phyloP scores from a whole-genome alignment of 2,329 filamentous ascomycete species.

The Tolypocladium ovalisporum region DNA sequence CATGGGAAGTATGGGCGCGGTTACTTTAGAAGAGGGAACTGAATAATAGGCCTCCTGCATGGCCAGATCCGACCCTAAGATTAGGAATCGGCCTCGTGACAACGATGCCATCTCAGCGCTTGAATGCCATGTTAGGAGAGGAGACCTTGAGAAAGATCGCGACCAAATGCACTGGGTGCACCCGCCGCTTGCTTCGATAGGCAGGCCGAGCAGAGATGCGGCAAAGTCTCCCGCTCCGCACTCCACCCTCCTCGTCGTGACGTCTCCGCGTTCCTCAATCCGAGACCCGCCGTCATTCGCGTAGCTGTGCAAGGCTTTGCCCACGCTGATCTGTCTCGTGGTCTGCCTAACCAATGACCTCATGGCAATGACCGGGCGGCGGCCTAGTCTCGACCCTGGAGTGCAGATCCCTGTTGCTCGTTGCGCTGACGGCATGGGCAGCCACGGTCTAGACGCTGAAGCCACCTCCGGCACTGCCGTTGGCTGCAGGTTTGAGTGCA shows the following conservation, averaged over 20 bases:
- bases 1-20: background rate
- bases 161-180: background rate
- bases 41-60: background rate
- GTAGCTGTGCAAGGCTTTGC: background rate
- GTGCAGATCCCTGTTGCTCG: background rate
- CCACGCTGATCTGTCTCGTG: background rate
- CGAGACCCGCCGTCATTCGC: background rate
- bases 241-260: background rate
- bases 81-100: background rate
- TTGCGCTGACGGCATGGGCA: background rate
- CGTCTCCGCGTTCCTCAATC: background rate
- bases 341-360: constrained; percentile 2
- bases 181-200: background rate
- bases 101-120: background rate
- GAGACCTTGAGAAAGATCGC: background rate
- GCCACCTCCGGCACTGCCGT: background rate
- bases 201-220: background rate
- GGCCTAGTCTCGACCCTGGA: background rate
- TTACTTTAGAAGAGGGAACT: background rate
- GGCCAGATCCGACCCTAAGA: background rate
- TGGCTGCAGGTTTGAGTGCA: background rate
- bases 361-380: background rate
- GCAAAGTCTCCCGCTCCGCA: background rate
- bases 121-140: background rate
- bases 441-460: background rate